phyloP scores from a whole-genome alignment of 1,284 basidiomycete genomes.

The Austroboletus rostrupii region DNA sequence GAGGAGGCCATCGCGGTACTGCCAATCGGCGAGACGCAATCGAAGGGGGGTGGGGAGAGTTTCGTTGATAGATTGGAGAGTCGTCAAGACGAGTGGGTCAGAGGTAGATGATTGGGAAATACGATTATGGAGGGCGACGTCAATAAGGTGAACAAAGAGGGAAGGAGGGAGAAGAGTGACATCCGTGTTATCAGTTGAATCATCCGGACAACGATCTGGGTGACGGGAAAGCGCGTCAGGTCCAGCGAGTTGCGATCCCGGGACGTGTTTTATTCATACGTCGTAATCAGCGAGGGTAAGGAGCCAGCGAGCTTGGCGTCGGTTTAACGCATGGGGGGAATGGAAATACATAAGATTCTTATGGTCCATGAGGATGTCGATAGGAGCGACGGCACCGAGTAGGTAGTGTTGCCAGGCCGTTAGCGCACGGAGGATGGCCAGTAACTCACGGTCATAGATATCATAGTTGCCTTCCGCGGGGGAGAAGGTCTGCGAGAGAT shows the following conservation, averaged over 20 bases:
- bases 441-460: constrained; percentile 45
- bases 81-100: background rate
- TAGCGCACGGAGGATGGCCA: constrained; percentile 38
- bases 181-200: background rate
- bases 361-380: constrained; percentile 40
- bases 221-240: constrained; percentile 38
- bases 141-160: too few relatives aligned
- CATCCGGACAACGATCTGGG: background rate
- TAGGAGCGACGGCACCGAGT: constrained; percentile 21
- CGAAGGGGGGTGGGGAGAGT: too few relatives aligned
- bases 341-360: constrained; percentile 32
- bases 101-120: background rate
- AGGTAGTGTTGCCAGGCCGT: constrained; percentile 39
- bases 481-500: too few relatives aligned
- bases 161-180: too few relatives aligned
- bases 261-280: constrained; percentile 35
- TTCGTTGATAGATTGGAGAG: too few relatives aligned
- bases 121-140: too few relatives aligned
- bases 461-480: constrained; percentile 39
- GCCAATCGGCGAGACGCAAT: too few relatives aligned
- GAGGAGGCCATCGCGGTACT: too few relatives aligned
- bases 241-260: constrained; percentile 22
- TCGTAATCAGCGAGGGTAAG: constrained; percentile 38
- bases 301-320: too few relatives aligned
- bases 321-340: constrained; percentile 32